These are phyloP conservation scores for Ceriops tagal DNA, from an alignment of 345 rosid species.

Conservation along the genomic window DNA sequence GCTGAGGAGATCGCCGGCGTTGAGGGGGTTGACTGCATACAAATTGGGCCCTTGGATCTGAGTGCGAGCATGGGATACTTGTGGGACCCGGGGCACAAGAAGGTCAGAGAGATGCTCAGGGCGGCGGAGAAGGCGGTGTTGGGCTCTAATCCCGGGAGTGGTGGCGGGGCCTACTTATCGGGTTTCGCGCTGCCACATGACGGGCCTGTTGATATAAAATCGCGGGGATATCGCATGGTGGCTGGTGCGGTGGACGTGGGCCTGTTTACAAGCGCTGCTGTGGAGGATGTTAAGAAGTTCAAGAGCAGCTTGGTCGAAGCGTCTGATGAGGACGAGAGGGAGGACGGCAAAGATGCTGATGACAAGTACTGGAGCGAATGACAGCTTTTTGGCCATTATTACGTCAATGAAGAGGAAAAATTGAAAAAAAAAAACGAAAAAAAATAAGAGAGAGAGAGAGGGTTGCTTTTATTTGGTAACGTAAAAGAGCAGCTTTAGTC, in stretches of 20 bases:
- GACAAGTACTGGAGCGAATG: conserved; percentile 67
- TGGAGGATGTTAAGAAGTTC: conserved; percentile 74
- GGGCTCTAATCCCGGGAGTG: conserved; percentile 19
- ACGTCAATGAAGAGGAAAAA: too few species aligned
- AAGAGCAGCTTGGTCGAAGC: conserved; percentile 40
- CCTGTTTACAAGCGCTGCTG: conserved; percentile 58
- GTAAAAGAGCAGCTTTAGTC: too few species aligned
- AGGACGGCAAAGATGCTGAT: conserved; percentile 32
- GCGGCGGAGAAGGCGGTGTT: conserved; percentile 66
- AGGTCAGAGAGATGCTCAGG: conserved; percentile 65
- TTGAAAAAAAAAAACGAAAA: too few species aligned
- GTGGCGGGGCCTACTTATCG: conserved; percentile 52
- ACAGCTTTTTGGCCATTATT: not conserved
- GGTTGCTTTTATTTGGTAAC: too few species aligned
- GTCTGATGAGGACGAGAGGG: conserved; percentile 23
- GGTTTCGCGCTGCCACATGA: conserved; percentile 83
- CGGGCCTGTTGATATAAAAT: conserved; percentile 42
- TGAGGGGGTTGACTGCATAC: conserved; percentile 87
- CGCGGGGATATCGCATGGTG: conserved; percentile 76
- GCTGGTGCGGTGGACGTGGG: conserved; percentile 74
- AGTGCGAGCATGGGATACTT: conserved; percentile 83
- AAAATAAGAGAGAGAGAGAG: too few species aligned
- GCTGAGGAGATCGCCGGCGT: conserved; percentile 71
- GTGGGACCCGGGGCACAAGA: conserved; percentile 93
- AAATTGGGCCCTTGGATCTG: conserved; percentile 93